A percentile compares a stretch with the other conserved stretches of the same genome.
phyloP scores from a whole-genome alignment of 106 monocot species.

The Cymbidium sinense region DNA sequence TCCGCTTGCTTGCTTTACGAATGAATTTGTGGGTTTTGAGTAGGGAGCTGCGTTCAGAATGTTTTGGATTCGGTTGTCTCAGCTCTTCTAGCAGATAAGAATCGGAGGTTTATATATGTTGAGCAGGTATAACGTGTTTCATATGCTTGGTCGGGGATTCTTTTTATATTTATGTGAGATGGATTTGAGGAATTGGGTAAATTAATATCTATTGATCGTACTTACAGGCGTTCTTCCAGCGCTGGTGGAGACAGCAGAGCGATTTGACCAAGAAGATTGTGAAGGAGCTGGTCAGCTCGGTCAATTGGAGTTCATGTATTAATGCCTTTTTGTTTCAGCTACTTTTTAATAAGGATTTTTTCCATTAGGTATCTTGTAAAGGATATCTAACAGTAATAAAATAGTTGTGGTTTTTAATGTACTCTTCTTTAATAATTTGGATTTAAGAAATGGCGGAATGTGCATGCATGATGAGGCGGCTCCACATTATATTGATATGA shows the following conservation, averaged over 20 bases:
- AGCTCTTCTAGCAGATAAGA: constrained; percentile 28
- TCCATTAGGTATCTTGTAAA: neutral
- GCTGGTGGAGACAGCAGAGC: constrained; percentile 96
- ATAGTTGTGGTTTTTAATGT: neutral
- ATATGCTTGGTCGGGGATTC: neutral
- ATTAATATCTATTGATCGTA: neutral
- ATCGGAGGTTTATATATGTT: constrained; percentile 40
- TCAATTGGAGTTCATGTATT: constrained; percentile 89
- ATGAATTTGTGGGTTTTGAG: neutral
- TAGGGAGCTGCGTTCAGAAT: constrained; percentile 45
- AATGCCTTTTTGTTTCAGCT: neutral
- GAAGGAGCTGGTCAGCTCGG: constrained; percentile 60
- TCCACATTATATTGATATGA: constrained; percentile 94
- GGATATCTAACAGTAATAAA: neutral
- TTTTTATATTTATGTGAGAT: neutral
- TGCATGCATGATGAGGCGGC: constrained; percentile 99
- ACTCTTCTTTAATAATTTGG: neutral
- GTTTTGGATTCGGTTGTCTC: constrained; percentile 41
- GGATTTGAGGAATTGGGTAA: neutral
- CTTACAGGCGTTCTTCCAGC: constrained; percentile 85
- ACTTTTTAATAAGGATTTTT: neutral
- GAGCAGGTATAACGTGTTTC: constrained; percentile 28
- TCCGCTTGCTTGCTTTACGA: too few species aligned
- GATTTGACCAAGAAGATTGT: constrained; percentile 57
- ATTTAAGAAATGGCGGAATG: constrained; percentile 89